Base-by-base conservation (phyloP, 1,139 yeast genomes). In the Hansenula lynferdii region DNA sequence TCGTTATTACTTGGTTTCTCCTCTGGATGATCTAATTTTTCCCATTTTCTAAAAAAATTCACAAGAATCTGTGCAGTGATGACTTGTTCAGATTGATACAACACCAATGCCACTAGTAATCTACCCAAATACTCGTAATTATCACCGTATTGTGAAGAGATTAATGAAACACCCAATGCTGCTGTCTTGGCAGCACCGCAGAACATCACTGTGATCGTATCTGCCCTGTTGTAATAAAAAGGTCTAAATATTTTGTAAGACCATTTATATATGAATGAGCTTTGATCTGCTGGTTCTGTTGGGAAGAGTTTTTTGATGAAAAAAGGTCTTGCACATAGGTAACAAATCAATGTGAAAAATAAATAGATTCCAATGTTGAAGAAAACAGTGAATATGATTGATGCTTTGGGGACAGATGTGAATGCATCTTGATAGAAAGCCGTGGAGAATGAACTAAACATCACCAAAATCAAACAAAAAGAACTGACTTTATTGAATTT, bases 181-280 rank as follows among this genome's bases (percentile, higher is more conserved):
- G 95, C 96, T 0, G 96, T 86, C 57, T 87, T 87, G 5, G 96
- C 95, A 2, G 95, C 94, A 7, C 95, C 96, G 60, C 96, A 86
- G 41, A 86, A 72, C 81, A 87, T 73, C 35, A 87, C 71, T 5
- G 92, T 74, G 24, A 85, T 85, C 0, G 96, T 77, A 54, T 87
- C 96, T 40, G 65, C 62, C 49, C 81, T 74, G 48, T 70, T 68
- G 60, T 84, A 84, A 58, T 82, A 83, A 51, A 85, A 85, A 1
- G 92, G 90, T 37, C 67, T 67, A 46, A 83, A 69, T 62, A 49
- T 39, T 53, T 63, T 51, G 50, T 68, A 64, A 4, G 60, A 45
- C 35, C 51, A 49, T 8, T 46, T 64, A 51, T 84, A 83, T 0
- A 57, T 4, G 27, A 31, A 61, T 1, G 81, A 54, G 3, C 74